Evolutionary conservation across 768 basidiomycete genomes (phyloP).

Genomic region (Tulasnella sp.): DNA sequence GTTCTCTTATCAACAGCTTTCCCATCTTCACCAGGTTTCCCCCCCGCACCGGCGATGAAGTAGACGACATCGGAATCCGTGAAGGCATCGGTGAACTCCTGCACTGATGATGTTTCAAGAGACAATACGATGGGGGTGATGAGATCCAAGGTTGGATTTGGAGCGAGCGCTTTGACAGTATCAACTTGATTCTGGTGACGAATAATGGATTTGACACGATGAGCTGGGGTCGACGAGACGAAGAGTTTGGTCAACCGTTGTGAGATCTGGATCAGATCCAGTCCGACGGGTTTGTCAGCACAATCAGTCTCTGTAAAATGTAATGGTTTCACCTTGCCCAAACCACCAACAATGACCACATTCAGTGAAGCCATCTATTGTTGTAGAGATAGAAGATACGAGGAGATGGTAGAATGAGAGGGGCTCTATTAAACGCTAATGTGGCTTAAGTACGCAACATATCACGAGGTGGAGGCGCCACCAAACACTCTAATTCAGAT

Average conservation of each 20-base stretch:
- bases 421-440: too few species aligned
- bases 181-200: not conserved
- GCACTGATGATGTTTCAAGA: conserved; percentile 39
- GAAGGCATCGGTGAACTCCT: conserved; percentile 39
- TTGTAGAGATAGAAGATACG: too few species aligned
- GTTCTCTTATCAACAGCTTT: conserved; percentile 27
- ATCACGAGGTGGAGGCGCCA: too few species aligned
- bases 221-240: not conserved
- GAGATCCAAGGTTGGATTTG: not conserved
- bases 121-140: conserved; percentile 41
- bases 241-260: conserved; percentile 6
- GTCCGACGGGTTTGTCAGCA: too few species aligned
- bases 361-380: conserved; percentile 22
- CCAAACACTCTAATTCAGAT: too few species aligned
- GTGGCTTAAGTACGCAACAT: too few species aligned
- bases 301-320: too few species aligned
- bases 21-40: conserved; percentile 35
- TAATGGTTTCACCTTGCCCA: conserved; percentile 35
- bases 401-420: too few species aligned
- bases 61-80: conserved; percentile 28
- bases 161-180: conserved; percentile 6
- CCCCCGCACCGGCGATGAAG: conserved; percentile 42
- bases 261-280: not conserved
- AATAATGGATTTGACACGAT: conserved; percentile 1
- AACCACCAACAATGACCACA: conserved; percentile 42